Evolutionary conservation across 495 filamentous ascomycete species (phyloP).

Genomic region (Wilcoxina mikolae): DNA sequence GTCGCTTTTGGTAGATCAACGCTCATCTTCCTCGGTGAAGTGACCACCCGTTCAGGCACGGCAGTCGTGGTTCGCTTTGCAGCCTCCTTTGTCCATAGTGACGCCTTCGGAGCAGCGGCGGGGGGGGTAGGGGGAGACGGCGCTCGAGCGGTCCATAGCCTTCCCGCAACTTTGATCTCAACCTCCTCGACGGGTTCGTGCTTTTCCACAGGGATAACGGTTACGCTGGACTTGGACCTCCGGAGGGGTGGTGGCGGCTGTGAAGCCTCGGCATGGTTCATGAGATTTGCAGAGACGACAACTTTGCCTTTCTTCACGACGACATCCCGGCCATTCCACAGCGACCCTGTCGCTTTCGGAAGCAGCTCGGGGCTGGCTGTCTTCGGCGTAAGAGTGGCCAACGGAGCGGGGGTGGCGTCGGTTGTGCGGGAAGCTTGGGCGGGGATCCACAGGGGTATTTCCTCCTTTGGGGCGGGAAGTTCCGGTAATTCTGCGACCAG

Average conservation of each 20-base stretch:
- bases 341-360: slow-evolving; percentile 11
- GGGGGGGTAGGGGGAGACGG: not conserved
- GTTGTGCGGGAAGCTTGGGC: slow-evolving; percentile 20
- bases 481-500: not conserved
- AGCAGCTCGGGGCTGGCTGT: slow-evolving; percentile 5
- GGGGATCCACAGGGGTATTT: slow-evolving; percentile 17
- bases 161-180: not conserved
- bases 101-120: not conserved
- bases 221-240: not conserved
- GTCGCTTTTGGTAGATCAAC: not conserved
- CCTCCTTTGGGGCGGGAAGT: slow-evolving; percentile 1
- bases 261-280: not conserved
- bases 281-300: not conserved
- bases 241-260: not conserved
- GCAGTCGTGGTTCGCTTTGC: slow-evolving; percentile 23
- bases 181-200: not conserved
- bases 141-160: not conserved
- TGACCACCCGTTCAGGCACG: slow-evolving; percentile 11
- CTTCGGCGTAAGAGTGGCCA: slow-evolving; percentile 9
- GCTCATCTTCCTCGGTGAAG: slow-evolving; percentile 2
- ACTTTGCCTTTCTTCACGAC: slow-evolving; percentile 4
- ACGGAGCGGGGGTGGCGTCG: slow-evolving; percentile 12
- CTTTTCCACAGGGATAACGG: not conserved
- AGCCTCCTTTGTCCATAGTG: slow-evolving; percentile 22
- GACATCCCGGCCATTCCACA: slow-evolving; percentile 13